A percentile compares a stretch with the other conserved stretches of the same genome.
Evolutionary conservation across 176 grass and related monocot genomes (phyloP).

Genomic region (Oryza coarctata): DNA sequence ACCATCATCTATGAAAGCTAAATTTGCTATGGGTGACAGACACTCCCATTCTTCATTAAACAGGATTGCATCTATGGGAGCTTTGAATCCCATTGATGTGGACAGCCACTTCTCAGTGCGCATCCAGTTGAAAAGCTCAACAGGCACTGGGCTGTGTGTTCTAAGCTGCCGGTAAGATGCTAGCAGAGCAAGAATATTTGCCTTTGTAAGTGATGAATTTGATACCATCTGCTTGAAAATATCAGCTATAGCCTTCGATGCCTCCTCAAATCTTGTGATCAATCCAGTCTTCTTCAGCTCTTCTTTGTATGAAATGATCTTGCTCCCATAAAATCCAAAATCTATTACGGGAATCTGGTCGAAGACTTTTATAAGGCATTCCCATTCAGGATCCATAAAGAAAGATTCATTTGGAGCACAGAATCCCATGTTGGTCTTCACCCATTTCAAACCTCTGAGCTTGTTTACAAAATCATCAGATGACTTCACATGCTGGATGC

Average conservation of each 20-base stretch:
- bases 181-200: constrained; percentile 45
- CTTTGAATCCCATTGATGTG: constrained; percentile 51
- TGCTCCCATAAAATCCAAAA: constrained; percentile 48
- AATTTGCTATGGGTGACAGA: constrained; percentile 45
- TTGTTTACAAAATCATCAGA: constrained; percentile 36
- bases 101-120: constrained; percentile 46
- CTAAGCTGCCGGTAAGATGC: constrained; percentile 40
- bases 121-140: constrained; percentile 39
- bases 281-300: constrained; percentile 51
- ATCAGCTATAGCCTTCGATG: constrained; percentile 34
- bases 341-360: constrained; percentile 48
- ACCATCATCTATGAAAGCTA: constrained; percentile 59
- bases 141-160: not conserved
- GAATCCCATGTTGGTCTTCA: constrained; percentile 70
- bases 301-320: constrained; percentile 41
- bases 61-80: constrained; percentile 43
- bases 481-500: constrained; percentile 28
- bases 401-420: constrained; percentile 44
- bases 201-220: constrained; percentile 25
- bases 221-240: constrained; percentile 35
- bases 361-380: constrained; percentile 48
- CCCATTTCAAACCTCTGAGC: constrained; percentile 40
- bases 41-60: constrained; percentile 38
- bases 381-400: constrained; percentile 49
- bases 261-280: constrained; percentile 36